Evolutionary conservation across 768 basidiomycete genomes (phyloP), one percentile per base, ranked within the genome.

Genomic region (Suillus lakei): DNA sequence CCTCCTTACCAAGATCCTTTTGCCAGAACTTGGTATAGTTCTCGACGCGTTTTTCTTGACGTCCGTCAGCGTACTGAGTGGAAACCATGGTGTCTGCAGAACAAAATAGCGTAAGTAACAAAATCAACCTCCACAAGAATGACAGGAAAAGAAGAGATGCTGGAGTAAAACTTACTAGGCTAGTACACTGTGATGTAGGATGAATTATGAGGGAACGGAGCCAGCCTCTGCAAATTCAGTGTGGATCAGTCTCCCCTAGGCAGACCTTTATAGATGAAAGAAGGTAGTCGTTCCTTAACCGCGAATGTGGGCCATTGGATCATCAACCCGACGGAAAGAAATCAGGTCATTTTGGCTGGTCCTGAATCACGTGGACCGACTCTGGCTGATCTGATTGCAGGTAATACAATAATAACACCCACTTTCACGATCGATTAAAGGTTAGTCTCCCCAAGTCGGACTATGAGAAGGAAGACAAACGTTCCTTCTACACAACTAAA

Each of bases 21-120:
- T 96, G 85, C 96, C 97, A 99, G 81, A 94, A 95, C 73, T 87
- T 88, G 70, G 91, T 91, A 81, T 99, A 99, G 78, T 88, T 89
- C 75, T 87, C 88, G 54, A 95, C 91, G 56, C 93, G 92, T 69
- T 82, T 79, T 69, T 82, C 80, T 59, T 87, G 79, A 60, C 91
- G 89, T 63, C 86, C 88, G 70, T 92, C 91, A 38, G 76, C 64
- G 43, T 79, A 79, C 67, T 77, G 74, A 51, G 67, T 70, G 16
- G 74, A 61, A 64, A 36, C 39, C 65, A 28, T 60, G 39, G 10
- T 62, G 23, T 34, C 32, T 26, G 21, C 56, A 59, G 3, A 28
- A 59, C 26, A 41, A 41, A 53, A 61, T 8, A 4, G 21, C 18
- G 6, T 61, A 12, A 61, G 59, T 16, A 30, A 51, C 38, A 60